Evolutionary conservation across 2,329 filamentous ascomycete species (phyloP).

Genomic region (Pestalotiopsis sp.): DNA sequence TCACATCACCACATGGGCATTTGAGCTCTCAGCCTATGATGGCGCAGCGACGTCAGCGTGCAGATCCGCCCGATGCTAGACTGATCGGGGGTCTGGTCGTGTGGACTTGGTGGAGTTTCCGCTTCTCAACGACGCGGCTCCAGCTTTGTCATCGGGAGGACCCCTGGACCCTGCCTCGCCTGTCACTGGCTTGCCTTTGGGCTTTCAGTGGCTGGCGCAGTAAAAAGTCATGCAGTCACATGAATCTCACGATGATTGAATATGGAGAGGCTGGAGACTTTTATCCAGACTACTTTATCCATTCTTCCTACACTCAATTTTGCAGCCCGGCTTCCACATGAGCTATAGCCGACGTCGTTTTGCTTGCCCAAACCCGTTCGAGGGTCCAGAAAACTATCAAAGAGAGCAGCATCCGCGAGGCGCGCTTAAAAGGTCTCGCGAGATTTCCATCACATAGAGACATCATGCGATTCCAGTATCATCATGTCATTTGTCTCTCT

Average conservation of each 20-base stretch:
- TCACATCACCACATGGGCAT: neutral
- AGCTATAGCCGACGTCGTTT: neutral
- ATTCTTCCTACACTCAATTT: neutral
- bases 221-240: neutral
- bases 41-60: slow-evolving; percentile 30
- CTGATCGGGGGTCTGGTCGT: neutral
- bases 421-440: neutral
- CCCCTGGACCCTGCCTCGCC: slow-evolving; percentile 19
- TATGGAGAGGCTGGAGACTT: neutral
- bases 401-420: no score
- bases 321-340: neutral
- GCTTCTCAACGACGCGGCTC: neutral
- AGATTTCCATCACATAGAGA: neutral
- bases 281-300: neutral
- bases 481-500: slow-evolving; percentile 10
- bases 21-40: slow-evolving; percentile 22
- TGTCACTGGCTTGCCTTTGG: neutral
- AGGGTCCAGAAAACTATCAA: no score
- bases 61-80: slow-evolving; percentile 15
- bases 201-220: neutral
- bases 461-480: neutral
- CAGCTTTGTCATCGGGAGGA: neutral
- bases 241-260: neutral
- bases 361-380: neutral
- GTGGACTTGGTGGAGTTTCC: neutral